These are phyloP conservation scores for Diaporthe sp. DNA, from an alignment of 2,329 filamentous ascomycete genomes.

Conservation along the genomic window DNA sequence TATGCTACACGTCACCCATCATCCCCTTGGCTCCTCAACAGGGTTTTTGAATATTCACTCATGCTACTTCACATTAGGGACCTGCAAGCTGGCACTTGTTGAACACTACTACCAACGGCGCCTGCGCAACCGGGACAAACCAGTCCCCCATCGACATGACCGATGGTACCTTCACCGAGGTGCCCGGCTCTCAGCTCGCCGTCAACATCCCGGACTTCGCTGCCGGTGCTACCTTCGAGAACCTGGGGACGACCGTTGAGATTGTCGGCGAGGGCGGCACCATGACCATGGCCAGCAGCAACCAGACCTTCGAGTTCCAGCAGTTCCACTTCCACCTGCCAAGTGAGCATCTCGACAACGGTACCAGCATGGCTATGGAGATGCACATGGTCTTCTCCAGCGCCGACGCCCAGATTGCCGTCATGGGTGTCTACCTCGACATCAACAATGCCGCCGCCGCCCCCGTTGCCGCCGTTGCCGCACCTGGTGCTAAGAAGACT, in stretches of 20 bases:
- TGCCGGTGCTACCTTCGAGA: constrained; percentile 61
- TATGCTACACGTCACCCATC: constrained; percentile 37
- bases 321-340: constrained; percentile 64
- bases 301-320: constrained; percentile 48
- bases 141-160: constrained; percentile 70
- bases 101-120: constrained; percentile 52
- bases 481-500: constrained; percentile 33
- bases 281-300: constrained; percentile 13
- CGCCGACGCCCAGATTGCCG: constrained; percentile 51
- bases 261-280: constrained; percentile 58
- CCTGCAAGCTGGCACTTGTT: constrained; percentile 49
- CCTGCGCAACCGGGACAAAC: constrained; percentile 60
- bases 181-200: constrained; percentile 45
- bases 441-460: constrained; percentile 43
- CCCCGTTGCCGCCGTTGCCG: neutral
- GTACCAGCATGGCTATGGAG: constrained; percentile 60
- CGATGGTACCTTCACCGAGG: constrained; percentile 46
- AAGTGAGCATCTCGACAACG: constrained; percentile 58
- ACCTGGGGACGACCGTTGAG: constrained; percentile 68
- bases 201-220: constrained; percentile 54
- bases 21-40: neutral
- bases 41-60: neutral
- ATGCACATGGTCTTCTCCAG: constrained; percentile 70
- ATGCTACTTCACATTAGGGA: constrained; percentile 36
- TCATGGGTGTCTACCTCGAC: constrained; percentile 57